Conservation (phyloP, 768 basidiomycete species). For the Paxillus involutus region DNA sequence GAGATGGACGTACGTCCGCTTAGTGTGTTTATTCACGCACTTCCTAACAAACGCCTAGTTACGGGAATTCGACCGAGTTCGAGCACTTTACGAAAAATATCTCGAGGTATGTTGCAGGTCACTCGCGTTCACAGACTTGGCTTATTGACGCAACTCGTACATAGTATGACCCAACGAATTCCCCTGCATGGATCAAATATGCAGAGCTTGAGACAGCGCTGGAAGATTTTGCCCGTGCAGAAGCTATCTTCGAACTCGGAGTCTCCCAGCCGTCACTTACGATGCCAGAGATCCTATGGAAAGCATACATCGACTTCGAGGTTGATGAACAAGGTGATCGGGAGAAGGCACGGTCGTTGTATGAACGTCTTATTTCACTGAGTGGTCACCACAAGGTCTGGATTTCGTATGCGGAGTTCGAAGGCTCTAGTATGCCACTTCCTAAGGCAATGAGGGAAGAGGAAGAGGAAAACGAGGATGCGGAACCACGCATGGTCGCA, state of each 20-base stretch:
- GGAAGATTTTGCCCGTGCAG: constrained; percentile 84
- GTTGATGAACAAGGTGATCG: constrained; percentile 86
- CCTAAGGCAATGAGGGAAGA: constrained; percentile 67
- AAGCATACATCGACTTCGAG: constrained; percentile 97
- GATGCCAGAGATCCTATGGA: constrained; percentile 95
- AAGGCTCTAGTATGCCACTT: constrained; percentile 72
- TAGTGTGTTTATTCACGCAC: not conserved
- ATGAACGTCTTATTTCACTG: constrained; percentile 81
- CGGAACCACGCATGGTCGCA: constrained; percentile 55
- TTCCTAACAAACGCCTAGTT: constrained; percentile 46
- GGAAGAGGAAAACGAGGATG: constrained; percentile 60
- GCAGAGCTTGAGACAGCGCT: constrained; percentile 88
- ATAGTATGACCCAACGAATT: constrained; percentile 86
- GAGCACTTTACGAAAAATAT: constrained; percentile 91
- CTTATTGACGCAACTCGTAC: constrained; percentile 1
- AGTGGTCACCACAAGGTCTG: constrained; percentile 97
- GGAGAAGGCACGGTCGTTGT: constrained; percentile 77
- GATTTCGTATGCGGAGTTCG: constrained; percentile 94
- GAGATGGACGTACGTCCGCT: constrained; percentile 72
- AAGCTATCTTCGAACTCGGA: constrained; percentile 93
- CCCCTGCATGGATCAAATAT: constrained; percentile 94
- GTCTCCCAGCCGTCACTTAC: constrained; percentile 80
- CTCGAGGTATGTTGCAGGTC: constrained; percentile 60
- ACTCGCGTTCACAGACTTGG: not conserved
- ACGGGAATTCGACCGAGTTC: constrained; percentile 93